Conservation (phyloP, 805 yeast species). For the Ogataea philodendri region DNA sequence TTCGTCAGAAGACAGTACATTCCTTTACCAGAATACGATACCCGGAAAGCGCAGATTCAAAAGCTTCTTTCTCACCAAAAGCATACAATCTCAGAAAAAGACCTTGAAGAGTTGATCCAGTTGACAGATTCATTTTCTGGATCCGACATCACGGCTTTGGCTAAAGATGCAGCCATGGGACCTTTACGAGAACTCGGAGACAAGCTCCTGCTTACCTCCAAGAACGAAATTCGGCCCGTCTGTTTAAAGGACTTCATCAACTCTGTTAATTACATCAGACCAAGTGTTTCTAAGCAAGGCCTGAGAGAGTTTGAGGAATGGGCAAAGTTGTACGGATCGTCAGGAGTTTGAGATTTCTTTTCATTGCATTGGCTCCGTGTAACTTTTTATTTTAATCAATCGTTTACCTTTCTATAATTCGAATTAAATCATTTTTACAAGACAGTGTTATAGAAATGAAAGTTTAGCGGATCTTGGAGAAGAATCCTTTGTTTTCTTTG, state of each 20-base stretch:
- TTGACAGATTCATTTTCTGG: constrained; percentile 77
- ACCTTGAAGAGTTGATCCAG: constrained; percentile 55
- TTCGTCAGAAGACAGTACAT: constrained; percentile 90
- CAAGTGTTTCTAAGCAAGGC: constrained; percentile 85
- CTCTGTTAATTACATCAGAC: constrained; percentile 77
- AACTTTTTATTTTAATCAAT: not conserved
- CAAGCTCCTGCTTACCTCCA: constrained; percentile 61
- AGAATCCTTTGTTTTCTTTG: constrained; percentile 12
- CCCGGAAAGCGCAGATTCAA: constrained; percentile 67
- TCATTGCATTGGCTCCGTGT: no score
- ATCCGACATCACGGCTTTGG: constrained; percentile 86
- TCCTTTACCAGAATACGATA: constrained; percentile 87
- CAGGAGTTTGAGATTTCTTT: constrained; percentile 57
- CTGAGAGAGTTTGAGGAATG: constrained; percentile 79
- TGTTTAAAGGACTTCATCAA: constrained; percentile 67
- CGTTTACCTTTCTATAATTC: not conserved
- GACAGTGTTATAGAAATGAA: no score
- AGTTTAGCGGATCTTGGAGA: constrained; percentile 14
- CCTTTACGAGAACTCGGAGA: constrained; percentile 91
- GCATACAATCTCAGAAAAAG: constrained; percentile 62
- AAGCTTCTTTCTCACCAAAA: constrained; percentile 70
- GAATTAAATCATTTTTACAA: not conserved
- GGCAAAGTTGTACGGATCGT: constrained; percentile 84
- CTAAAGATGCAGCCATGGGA: constrained; percentile 98
- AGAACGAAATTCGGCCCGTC: constrained; percentile 77